A percentile compares a stretch with the other conserved stretches of the same genome.
Conservation (phyloP, 176 grass and related monocot genomes). For the Guadua angustifolia region DNA sequence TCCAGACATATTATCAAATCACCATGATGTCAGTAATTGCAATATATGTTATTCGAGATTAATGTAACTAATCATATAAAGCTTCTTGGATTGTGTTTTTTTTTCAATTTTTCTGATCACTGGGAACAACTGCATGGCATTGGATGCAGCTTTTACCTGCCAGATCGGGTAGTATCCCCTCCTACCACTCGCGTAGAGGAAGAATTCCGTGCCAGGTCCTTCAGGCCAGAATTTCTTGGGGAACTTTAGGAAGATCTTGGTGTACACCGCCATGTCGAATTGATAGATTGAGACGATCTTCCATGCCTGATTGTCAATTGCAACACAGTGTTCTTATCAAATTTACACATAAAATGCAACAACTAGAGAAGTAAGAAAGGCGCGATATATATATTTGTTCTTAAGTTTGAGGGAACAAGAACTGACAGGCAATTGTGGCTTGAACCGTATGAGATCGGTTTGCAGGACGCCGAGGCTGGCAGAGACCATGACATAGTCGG, state of each 20-base stretch:
- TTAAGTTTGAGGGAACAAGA: not conserved
- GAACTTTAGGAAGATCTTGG: constrained; percentile 79
- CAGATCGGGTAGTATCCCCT: constrained; percentile 68
- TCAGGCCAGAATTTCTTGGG: constrained; percentile 62
- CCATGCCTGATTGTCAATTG: constrained; percentile 29
- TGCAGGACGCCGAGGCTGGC: constrained; percentile 66
- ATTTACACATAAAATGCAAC: not conserved
- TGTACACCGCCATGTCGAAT: constrained; percentile 73
- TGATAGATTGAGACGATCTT: constrained; percentile 60
- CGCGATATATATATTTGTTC: not conserved
- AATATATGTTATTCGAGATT: not conserved
- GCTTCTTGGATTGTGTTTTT: not conserved
- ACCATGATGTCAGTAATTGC: not conserved
- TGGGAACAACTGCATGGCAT: too few species aligned
- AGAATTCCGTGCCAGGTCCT: constrained; percentile 57
- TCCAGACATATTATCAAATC: not conserved
- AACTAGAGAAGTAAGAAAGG: not conserved
- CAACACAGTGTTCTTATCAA: not conserved
- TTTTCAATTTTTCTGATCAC: not conserved
- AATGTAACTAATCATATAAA: not conserved
- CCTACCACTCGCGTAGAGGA: constrained; percentile 60
- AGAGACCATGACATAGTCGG: constrained; percentile 65
- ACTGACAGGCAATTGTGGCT: constrained; percentile 59
- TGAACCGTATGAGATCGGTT: constrained; percentile 63
- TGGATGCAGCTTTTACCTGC: constrained; percentile 47